Evolutionary conservation across 2,329 filamentous ascomycete species (phyloP).

Genomic region (Microsporum canis): DNA sequence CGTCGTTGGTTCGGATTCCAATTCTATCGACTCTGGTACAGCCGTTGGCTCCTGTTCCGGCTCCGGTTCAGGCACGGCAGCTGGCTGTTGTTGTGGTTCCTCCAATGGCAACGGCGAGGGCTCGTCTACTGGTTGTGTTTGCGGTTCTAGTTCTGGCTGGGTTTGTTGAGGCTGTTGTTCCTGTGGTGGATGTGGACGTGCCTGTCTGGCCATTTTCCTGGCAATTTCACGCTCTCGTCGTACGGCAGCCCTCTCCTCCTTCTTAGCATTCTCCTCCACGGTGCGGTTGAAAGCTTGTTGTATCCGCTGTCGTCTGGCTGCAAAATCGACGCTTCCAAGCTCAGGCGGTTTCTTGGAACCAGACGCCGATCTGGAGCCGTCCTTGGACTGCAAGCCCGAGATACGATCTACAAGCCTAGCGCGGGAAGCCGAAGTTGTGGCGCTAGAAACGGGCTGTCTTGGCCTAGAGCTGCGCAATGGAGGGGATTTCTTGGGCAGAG

Average conservation of each 20-base stretch:
- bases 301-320: slow-evolving; percentile 67
- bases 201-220: slow-evolving; percentile 14
- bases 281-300: slow-evolving; percentile 76
- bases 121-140: neutral
- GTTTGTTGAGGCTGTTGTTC: neutral
- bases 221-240: slow-evolving; percentile 19
- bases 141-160: neutral
- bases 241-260: slow-evolving; percentile 37
- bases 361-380: slow-evolving; percentile 17
- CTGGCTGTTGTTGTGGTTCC: slow-evolving; percentile 11
- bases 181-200: neutral
- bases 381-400: slow-evolving; percentile 31
- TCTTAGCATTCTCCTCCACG: slow-evolving; percentile 58
- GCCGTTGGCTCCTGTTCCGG: neutral
- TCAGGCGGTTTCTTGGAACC: slow-evolving; percentile 40
- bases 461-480: slow-evolving; percentile 67
- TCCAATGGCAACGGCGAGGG: neutral
- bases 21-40: neutral
- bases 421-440: slow-evolving; percentile 59
- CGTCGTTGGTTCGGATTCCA: neutral
- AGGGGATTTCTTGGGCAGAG: slow-evolving; percentile 62
- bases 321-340: slow-evolving; percentile 71
- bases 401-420: slow-evolving; percentile 53
- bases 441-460: slow-evolving; percentile 64
- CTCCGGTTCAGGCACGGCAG: neutral